Evolutionary conservation across 495 filamentous ascomycete species (phyloP), one percentile per base, ranked within the genome.

Genomic region (Xeromyces bisporus): DNA sequence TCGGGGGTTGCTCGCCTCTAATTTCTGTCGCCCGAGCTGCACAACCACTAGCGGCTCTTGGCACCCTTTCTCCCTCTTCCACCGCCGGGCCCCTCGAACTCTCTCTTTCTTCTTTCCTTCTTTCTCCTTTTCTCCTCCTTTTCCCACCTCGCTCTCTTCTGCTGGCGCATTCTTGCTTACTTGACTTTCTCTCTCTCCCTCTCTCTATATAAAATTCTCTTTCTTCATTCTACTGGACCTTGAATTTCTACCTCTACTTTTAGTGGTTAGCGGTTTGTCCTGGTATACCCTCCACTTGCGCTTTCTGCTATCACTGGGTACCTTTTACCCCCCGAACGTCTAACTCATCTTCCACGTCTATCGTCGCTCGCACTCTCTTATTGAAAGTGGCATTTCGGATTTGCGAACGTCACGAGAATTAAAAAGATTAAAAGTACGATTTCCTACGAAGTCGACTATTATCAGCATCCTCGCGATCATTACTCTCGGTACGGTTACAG

Each of bases 41-140:
- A 40, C 55, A 59, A 58, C 60, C 60, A 61, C 59, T 63, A 63
- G 59, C 50, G 54, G 37, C 29, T 23, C 54, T 63, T 60, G 58
- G 55, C 56, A 46, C 44, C 44, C 45, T 51, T 60, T 51, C 46
- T n/a, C 56, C 50, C 48, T 47, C 57, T 58, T 46, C 46, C 53
- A 45, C 48, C 55, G 55, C n/a, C n/a, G n/a, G n/a, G 55, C 57
- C 60, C 60, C 60, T 62, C 60, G 57, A 62, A 49, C 50, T 42
- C 46, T 46, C 44, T 46, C 42, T 42, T 42, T 46, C 38, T 43
- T 27, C 38, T 31, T 34, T 32, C 28, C 31, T 38, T 23, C 35
- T 40, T 31, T 37, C 28, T 27, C 39, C 36, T 37, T 36, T 33
- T 43, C 41, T 33, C 39, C 40, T 35, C 43, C 35, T 39, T 29